These are phyloP conservation scores for Lepidium campestre DNA, from an alignment of 441 rosid genomes.

Conservation along the genomic window DNA sequence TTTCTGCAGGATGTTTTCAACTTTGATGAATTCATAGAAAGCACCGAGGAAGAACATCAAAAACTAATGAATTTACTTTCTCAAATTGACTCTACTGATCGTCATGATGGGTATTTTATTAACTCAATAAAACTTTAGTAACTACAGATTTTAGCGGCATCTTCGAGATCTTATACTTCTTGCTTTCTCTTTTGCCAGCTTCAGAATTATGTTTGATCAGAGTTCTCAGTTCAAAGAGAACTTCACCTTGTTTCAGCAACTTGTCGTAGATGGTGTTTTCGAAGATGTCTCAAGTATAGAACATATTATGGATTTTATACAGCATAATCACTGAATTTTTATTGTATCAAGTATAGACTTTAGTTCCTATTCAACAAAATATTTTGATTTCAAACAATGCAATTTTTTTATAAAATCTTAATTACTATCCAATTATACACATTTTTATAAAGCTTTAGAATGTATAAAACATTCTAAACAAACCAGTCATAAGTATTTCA, in stretches of 20 bases:
- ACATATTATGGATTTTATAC: no score
- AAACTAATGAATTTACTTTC: constrained; percentile 69
- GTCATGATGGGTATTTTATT: constrained; percentile 48
- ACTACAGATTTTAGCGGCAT: not conserved
- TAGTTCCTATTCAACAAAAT: no score
- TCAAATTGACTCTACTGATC: constrained; percentile 45
- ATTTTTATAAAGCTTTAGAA: no score
- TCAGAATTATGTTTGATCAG: constrained; percentile 66
- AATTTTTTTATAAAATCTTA: no score
- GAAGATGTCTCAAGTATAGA: no score
- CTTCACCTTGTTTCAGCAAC: constrained; percentile 57
- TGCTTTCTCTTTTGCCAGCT: constrained; percentile 30
- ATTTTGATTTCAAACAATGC: no score
- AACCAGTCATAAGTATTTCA: no score
- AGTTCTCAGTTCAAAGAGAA: constrained; percentile 76
- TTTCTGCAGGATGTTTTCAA: constrained; percentile 62
- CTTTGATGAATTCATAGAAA: constrained; percentile 63
- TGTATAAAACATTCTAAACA: no score
- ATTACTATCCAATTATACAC: no score
- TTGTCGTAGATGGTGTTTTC: constrained; percentile 72
- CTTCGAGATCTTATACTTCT: not conserved
- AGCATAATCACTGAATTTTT: no score
- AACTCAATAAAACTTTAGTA: constrained; percentile 4
- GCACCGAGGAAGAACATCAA: constrained; percentile 70
- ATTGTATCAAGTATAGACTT: no score